Base-by-base conservation (phyloP, 257 asterid species). In the Nicotiana noctiflora region DNA sequence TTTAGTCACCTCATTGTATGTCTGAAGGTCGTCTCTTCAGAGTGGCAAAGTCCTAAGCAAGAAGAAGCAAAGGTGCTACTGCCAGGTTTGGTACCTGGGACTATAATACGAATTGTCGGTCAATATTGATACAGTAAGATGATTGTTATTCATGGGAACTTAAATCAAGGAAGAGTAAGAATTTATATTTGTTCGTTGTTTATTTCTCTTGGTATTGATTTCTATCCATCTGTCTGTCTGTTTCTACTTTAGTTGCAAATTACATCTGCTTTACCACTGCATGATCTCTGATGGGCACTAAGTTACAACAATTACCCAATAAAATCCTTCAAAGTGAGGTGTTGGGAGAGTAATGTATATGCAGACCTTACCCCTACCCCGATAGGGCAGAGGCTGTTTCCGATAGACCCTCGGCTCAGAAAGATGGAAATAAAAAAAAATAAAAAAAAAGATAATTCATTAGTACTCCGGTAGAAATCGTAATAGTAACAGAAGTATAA, bases 71-170 rank as follows among this genome's bases (percentile, higher is more conserved):
- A 70, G 19, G 61, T 14, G 19, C 44, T 14, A 49, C 15, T 74
- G 40, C 79, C 79, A 49, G 18, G 61, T 49, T 74, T 74, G 79
- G 51, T 74, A 74, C 44, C 78, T 74, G 44, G 78, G 78, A 23
- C 60, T 23, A 74, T 21, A 74, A 74, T 25, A 74, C 1, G 25
- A 72, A 23, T 23, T 74, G 15, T 23, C 3, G 17, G 61, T 23
- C 61, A 23, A 7, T 23, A 46, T 21, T 67, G 55, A 67, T 8
- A 74, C 8, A 49, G 4, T 25, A 49, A 74, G 61, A 25, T 74
- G 40, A 74, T 49, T 23, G 40, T 49, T 49, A 23, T 74, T 49
- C 44, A 49, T 49, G 0, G 44, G 61, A 74, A 17, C 44, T 23
- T 74, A 2, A 14, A 19, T 37, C 79, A 49, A 74, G 79, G 78